Conservation (phyloP, 495 filamentous ascomycete genomes). For the Chaetomidium leptoderma region DNA sequence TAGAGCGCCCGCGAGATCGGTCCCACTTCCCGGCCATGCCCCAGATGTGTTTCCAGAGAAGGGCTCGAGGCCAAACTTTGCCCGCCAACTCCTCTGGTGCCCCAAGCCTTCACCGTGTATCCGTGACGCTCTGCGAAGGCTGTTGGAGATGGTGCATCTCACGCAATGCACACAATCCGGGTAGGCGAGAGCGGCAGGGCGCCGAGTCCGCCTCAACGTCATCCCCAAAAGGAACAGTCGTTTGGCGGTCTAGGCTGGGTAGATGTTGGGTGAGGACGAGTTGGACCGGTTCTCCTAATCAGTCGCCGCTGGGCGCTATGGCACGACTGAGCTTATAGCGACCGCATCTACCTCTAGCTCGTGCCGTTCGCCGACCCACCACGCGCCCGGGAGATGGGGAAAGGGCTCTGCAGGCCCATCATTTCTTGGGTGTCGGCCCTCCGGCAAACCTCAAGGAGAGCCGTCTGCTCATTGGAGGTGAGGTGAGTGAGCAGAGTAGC, state of each 20-base stretch:
- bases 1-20: not conserved
- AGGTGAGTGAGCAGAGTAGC: slow-evolving; percentile 73
- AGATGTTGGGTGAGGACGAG: not conserved
- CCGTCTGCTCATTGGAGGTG: slow-evolving; percentile 70
- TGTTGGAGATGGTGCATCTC: not conserved
- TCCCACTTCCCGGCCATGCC: not conserved
- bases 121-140: not conserved
- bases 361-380: slow-evolving; percentile 25
- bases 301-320: not conserved
- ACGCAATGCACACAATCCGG: not conserved
- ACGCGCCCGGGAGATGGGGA: slow-evolving; percentile 19
- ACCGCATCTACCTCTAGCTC: slow-evolving; percentile 23
- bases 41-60: not conserved
- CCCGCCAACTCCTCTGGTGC: not conserved
- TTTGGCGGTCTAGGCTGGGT: not conserved
- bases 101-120: not conserved
- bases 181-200: not conserved
- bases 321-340: slow-evolving; percentile 3
- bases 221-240: not conserved
- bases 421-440: slow-evolving; percentile 61
- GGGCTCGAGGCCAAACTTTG: not conserved
- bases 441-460: slow-evolving; percentile 75
- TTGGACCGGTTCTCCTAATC: not conserved
- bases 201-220: not conserved
- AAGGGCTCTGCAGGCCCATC: slow-evolving; percentile 30